Conservation (phyloP, 306 rosid genomes). For the Glycine latifolia region DNA sequence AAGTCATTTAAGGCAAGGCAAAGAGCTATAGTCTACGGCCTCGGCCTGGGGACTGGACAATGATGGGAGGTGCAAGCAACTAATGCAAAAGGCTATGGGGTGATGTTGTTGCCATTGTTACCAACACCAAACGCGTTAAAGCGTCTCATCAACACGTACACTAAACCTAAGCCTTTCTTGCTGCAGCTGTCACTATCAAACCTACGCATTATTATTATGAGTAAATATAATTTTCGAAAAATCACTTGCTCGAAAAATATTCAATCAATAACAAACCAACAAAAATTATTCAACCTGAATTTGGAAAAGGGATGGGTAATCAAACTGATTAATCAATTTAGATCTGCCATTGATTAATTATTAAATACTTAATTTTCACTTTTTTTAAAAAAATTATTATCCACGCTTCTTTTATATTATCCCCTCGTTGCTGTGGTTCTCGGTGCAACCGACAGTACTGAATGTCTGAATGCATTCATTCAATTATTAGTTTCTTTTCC, state of each 20-base stretch:
- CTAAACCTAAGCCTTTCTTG: not conserved
- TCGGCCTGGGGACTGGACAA: not conserved
- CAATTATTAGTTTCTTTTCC: not conserved
- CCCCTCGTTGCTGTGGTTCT: not conserved
- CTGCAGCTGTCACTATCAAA: not conserved
- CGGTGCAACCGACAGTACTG: not conserved
- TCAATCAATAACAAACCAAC: too few species aligned
- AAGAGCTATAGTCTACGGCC: not conserved
- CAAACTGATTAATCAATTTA: not conserved
- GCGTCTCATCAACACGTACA: conserved; percentile 5
- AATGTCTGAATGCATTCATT: not conserved
- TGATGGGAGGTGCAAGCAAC: conserved; percentile 15
- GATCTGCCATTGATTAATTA: too few species aligned
- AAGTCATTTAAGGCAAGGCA: conserved; percentile 22
- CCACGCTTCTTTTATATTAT: too few species aligned
- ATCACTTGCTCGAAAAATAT: too few species aligned
- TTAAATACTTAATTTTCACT: too few species aligned
- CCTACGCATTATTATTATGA: too few species aligned
- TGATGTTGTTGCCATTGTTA: conserved; percentile 20
- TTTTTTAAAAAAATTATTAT: too few species aligned
- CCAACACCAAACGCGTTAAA: conserved; percentile 39
- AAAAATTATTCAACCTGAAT: too few species aligned
- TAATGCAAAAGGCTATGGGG: not conserved
- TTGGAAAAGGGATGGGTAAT: not conserved
- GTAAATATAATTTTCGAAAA: too few species aligned